Conservation (phyloP, 129 eudicot species). For the Glebionis coronaria region DNA sequence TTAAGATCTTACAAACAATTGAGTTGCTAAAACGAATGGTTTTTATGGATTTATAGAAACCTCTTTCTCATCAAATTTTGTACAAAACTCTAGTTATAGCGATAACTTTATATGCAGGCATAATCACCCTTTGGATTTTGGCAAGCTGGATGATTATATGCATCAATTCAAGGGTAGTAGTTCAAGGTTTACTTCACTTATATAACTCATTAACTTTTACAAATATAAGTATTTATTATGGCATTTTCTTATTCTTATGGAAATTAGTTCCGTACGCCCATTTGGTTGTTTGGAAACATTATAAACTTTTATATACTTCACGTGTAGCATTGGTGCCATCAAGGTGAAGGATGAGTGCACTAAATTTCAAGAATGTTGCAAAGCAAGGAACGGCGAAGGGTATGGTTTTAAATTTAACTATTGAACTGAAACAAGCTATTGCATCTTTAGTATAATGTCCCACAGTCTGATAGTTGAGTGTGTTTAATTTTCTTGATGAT, state of each 20-base stretch:
- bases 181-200: conserved; percentile 54
- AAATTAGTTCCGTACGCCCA: no score
- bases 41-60: neutral
- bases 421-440: neutral
- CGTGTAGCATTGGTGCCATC: conserved; percentile 78
- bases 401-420: conserved; percentile 17
- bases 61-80: neutral
- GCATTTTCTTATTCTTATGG: neutral
- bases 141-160: conserved; percentile 74
- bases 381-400: conserved; percentile 60
- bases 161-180: conserved; percentile 90
- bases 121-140: conserved; percentile 54
- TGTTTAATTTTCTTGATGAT: neutral
- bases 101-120: conserved; percentile 37
- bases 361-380: conserved; percentile 55
- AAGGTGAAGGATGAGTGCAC: conserved; percentile 57
- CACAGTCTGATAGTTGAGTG: neutral
- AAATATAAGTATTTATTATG: neutral
- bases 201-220: neutral
- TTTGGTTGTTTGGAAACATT: neutral
- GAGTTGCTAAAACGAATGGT: neutral
- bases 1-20: neutral
- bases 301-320: conserved; percentile 17
- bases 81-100: neutral
- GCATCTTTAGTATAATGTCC: neutral